Evolutionary conservation across 2,329 filamentous ascomycete species (phyloP).

Genomic region (Fusarium dlaminii): DNA sequence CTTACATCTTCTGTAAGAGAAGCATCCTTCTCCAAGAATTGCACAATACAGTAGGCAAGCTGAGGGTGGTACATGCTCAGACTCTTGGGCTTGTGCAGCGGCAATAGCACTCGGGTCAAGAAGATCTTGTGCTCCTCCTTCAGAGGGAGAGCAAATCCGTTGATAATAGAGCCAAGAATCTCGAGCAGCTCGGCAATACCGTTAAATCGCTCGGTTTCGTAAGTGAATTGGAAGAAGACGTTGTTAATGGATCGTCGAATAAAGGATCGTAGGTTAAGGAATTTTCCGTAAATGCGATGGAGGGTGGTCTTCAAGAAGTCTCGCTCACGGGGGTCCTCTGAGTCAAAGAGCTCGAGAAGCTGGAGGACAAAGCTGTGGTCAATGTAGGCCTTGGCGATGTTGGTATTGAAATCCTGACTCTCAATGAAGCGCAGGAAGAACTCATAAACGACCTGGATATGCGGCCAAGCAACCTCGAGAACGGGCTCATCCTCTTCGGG

Average conservation of each 20-base stretch:
- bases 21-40: slow-evolving; percentile 97
- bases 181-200: slow-evolving; percentile 96
- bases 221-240: slow-evolving; percentile 99
- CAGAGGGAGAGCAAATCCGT: slow-evolving; percentile 93
- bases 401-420: slow-evolving; percentile 99
- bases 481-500: slow-evolving; percentile 99
- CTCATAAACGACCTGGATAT: slow-evolving; percentile 99
- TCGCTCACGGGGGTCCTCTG: slow-evolving; percentile 93
- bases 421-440: slow-evolving; percentile 99
- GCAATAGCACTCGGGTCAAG: slow-evolving; percentile 89
- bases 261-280: slow-evolving; percentile 95
- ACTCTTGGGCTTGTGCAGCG: slow-evolving; percentile 97
- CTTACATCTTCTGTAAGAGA: slow-evolving; percentile 92
- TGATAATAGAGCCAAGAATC: slow-evolving; percentile 98
- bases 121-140: slow-evolving; percentile 99
- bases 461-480: slow-evolving; percentile 97
- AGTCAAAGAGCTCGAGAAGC: slow-evolving; percentile 97
- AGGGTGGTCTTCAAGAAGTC: slow-evolving; percentile 98
- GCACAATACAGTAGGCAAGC: slow-evolving; percentile 97
- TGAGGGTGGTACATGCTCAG: slow-evolving; percentile 99
- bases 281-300: slow-evolving; percentile 98
- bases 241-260: slow-evolving; percentile 99
- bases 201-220: slow-evolving; percentile 98
- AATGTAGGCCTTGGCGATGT: slow-evolving; percentile 98
- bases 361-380: slow-evolving; percentile 97